A percentile compares a stretch with the other conserved stretches of the same genome.
Evolutionary conservation across 148 eudicot species (phyloP).

Genomic region (Chenopodium suecicum): DNA sequence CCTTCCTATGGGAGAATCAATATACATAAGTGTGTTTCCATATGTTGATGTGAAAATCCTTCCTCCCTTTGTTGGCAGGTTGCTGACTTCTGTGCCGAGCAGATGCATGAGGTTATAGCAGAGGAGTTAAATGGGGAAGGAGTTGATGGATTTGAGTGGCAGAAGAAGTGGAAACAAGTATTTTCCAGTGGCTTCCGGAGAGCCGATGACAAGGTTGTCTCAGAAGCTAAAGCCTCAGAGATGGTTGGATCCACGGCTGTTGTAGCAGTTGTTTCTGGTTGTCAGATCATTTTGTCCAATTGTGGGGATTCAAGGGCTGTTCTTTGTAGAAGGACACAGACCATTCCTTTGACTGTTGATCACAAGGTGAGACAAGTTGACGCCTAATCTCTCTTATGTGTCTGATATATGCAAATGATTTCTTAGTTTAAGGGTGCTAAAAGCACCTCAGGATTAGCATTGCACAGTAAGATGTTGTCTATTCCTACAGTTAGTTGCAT

Average conservation of each 20-base stretch:
- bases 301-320: constrained; percentile 90
- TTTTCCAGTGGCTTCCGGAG: constrained; percentile 49
- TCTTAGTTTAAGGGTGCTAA: neutral
- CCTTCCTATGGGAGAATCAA: neutral
- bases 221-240: constrained; percentile 46
- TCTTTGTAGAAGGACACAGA: constrained; percentile 63
- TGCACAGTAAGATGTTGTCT: neutral
- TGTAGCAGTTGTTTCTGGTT: constrained; percentile 70
- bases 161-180: constrained; percentile 49
- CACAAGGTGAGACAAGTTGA: constrained; percentile 54
- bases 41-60: neutral
- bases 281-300: constrained; percentile 69
- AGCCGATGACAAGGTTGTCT: constrained; percentile 49
- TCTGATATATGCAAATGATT: neutral
- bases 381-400: neutral
- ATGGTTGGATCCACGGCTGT: constrained; percentile 86
- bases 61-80: constrained; percentile 37
- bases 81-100: constrained; percentile 61
- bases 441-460: constrained; percentile 3
- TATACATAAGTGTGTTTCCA: neutral
- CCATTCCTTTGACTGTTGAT: constrained; percentile 69
- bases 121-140: constrained; percentile 49
- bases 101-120: constrained; percentile 62
- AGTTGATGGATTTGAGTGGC: constrained; percentile 47
- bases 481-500: constrained; percentile 2